Percentiles rank a stretch among this genome's conserved stretches.
These are phyloP conservation scores for Cercospora sesami DNA, from an alignment of 2,329 filamentous ascomycete species.

Conservation along the genomic window DNA sequence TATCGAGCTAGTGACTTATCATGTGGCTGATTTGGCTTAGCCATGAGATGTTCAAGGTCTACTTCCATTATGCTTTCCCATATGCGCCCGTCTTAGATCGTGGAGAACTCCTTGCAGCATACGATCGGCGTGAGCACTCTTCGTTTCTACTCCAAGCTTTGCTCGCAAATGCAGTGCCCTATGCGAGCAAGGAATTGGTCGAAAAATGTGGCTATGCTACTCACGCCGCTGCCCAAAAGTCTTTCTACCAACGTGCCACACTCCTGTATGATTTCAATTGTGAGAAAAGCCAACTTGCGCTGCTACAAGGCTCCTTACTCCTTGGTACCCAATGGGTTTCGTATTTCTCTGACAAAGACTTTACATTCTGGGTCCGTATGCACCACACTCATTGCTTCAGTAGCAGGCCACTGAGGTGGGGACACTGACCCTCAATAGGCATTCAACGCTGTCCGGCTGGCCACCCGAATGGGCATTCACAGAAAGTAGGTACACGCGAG, in stretches of 20 bases:
- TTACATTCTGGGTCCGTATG: not conserved
- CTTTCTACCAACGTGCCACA: not conserved
- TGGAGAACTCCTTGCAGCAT: not conserved
- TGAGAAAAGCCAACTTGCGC: not conserved
- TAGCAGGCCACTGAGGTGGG: not conserved
- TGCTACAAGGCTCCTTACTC: not conserved
- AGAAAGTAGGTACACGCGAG: not conserved
- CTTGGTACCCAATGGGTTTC: not conserved
- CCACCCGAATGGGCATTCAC: not conserved
- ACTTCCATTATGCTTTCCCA: not conserved
- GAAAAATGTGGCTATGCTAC: not conserved
- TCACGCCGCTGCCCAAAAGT: not conserved
- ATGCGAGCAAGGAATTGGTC: not conserved
- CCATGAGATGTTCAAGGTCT: not conserved
- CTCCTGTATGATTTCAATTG: not conserved
- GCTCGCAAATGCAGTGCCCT: not conserved
- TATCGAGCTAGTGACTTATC: not conserved
- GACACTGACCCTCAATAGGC: not conserved
- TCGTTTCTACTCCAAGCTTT: not conserved
- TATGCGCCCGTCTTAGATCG: not conserved
- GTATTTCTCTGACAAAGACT: not conserved
- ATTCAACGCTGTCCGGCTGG: not conserved
- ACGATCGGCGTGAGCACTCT: not conserved
- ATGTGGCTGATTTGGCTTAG: not conserved
- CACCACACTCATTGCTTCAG: not conserved